phyloP scores from a whole-genome alignment of 495 filamentous ascomycete genomes.

The Penicillium ochrochloron region DNA sequence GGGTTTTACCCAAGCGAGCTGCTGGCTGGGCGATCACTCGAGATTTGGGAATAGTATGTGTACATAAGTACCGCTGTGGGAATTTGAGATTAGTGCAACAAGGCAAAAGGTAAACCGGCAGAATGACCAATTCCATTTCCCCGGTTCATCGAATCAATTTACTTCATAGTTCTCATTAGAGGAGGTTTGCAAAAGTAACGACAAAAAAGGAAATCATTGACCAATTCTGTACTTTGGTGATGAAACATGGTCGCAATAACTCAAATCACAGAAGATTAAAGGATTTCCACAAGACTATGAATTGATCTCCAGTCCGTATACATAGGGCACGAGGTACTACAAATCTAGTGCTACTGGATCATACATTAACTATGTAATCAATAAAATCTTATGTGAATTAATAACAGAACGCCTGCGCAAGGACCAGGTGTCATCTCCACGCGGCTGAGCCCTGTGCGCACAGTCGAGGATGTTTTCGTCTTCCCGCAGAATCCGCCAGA shows the following conservation, averaged over 20 bases:
- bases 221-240: neutral
- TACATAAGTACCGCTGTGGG: neutral
- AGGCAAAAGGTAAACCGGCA: neutral
- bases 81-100: neutral
- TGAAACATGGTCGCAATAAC: neutral
- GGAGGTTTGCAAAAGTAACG: neutral
- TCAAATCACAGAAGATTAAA: neutral
- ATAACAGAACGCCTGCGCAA: conserved; percentile 14
- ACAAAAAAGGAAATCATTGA: neutral
- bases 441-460: conserved; percentile 22
- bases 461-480: conserved; percentile 9
- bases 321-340: neutral
- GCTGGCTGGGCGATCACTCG: conserved; percentile 21
- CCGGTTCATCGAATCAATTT: neutral
- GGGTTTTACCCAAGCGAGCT: conserved; percentile 19
- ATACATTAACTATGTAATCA: too few species aligned
- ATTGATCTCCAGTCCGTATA: neutral
- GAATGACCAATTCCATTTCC: neutral
- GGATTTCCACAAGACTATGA: neutral
- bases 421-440: conserved; percentile 33
- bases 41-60: neutral
- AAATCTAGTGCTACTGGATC: neutral
- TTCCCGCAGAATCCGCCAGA: conserved; percentile 23
- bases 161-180: neutral
- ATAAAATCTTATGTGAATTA: neutral